Conservation (phyloP, 257 asterid species). For the Jasminum sambac region DNA sequence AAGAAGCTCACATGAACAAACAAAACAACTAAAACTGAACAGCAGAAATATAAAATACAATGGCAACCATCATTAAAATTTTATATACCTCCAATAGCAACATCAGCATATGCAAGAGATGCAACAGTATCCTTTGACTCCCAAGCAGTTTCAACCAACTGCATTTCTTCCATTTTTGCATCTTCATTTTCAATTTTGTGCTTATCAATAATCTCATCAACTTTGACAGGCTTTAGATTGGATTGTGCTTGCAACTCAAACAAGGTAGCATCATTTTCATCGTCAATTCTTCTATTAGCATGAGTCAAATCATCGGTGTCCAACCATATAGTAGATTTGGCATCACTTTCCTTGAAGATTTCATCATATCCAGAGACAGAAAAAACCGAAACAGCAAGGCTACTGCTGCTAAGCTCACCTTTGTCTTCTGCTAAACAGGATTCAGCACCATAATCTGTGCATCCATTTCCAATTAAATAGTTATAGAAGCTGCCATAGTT, state of each 20-base stretch:
- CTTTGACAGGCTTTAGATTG: slow-evolving; percentile 7
- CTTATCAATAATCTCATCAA: slow-evolving; percentile 17
- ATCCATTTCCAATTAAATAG: slow-evolving; percentile 22
- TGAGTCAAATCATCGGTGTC: slow-evolving; percentile 27
- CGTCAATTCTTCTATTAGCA: neutral
- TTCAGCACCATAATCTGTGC: slow-evolving; percentile 24
- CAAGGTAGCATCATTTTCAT: slow-evolving; percentile 14
- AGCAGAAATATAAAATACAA: neutral
- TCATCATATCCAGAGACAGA: slow-evolving; percentile 28
- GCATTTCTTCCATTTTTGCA: slow-evolving; percentile 23
- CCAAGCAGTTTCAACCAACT: slow-evolving; percentile 3
- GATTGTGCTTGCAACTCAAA: slow-evolving; percentile 11
- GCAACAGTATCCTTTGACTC: slow-evolving; percentile 11
- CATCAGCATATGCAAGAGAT: slow-evolving; percentile 13
- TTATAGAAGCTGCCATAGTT: slow-evolving; percentile 8
- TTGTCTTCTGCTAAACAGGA: slow-evolving; percentile 29
- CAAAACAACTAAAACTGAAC: neutral
- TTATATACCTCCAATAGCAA: slow-evolving; percentile 11
- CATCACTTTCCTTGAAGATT: slow-evolving; percentile 43
- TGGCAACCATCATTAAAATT: neutral
- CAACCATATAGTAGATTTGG: slow-evolving; percentile 38
- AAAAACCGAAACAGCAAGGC: slow-evolving; percentile 11
- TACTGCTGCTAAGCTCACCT: slow-evolving; percentile 12
- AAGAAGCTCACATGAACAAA: neutral
- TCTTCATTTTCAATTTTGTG: slow-evolving; percentile 23